Evolutionary conservation across 2,329 filamentous ascomycete species (phyloP).

Genomic region (Paramyrothecium sp.): DNA sequence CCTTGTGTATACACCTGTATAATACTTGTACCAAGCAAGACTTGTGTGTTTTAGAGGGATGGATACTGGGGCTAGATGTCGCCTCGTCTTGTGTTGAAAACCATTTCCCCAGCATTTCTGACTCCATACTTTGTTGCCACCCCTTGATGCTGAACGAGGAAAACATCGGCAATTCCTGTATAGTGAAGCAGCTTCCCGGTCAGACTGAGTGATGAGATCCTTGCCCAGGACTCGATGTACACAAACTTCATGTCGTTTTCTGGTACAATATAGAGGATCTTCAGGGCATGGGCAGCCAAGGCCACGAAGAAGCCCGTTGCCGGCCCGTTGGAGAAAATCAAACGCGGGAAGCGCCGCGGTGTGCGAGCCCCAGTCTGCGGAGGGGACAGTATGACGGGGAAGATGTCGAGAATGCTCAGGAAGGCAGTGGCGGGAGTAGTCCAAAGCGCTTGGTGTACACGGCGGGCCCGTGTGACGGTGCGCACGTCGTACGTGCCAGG

Average conservation of each 20-base stretch:
- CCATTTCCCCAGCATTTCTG: conserved; percentile 35
- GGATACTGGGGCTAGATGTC: conserved; percentile 6
- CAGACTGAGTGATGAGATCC: conserved; percentile 78
- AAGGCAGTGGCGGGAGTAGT: conserved; percentile 71
- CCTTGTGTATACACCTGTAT: conserved; percentile 8
- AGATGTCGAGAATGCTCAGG: conserved; percentile 61
- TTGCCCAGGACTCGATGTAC: conserved; percentile 91
- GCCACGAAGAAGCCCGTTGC: conserved; percentile 80
- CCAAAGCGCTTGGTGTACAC: conserved; percentile 76
- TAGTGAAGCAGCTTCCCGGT: conserved; percentile 74
- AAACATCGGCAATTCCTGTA: conserved; percentile 66
- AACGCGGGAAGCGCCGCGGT: conserved; percentile 56
- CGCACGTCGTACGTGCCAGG: conserved; percentile 61
- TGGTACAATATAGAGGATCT: conserved; percentile 42
- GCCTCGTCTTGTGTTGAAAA: conserved; percentile 33
- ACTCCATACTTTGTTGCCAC: conserved; percentile 50
- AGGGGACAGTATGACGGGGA: conserved; percentile 50
- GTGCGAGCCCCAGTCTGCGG: conserved; percentile 17
- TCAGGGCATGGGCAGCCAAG: conserved; percentile 46
- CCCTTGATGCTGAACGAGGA: conserved; percentile 78
- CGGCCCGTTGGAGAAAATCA: conserved; percentile 85
- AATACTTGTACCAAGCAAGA: conserved; percentile 14
- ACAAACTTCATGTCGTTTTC: conserved; percentile 66
- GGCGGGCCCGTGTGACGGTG: conserved; percentile 72
- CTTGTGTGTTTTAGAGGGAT: not conserved